These are phyloP conservation scores for Aspergillus ruber DNA, from an alignment of 2,329 filamentous ascomycete species.

Conservation along the genomic window DNA sequence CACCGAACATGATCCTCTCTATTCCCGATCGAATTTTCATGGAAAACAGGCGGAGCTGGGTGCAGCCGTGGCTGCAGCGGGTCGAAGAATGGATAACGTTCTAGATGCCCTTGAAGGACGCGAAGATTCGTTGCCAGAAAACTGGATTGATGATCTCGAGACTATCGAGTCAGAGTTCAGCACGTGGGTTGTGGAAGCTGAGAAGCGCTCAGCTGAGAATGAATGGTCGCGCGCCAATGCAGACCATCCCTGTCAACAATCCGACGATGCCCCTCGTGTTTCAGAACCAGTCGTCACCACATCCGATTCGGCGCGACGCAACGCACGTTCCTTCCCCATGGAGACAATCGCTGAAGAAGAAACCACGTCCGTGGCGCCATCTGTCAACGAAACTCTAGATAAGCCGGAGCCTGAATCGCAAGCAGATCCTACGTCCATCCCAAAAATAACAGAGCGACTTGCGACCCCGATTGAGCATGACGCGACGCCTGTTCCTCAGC, in stretches of 20 bases:
- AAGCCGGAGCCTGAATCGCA: not conserved
- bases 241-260: not conserved
- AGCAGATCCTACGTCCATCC: not conserved
- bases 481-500: not conserved
- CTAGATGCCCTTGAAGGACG: conserved; percentile 79
- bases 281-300: not conserved
- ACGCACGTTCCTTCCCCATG: conserved; percentile 7
- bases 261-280: not conserved
- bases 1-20: conserved; percentile 18
- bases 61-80: conserved; percentile 62
- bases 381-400: not conserved
- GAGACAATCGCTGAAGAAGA: conserved; percentile 21
- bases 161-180: conserved; percentile 68
- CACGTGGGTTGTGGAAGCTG: conserved; percentile 73
- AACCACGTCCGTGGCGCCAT: conserved; percentile 2
- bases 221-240: conserved; percentile 40
- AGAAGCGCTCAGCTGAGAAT: conserved; percentile 63
- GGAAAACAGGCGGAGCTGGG: conserved; percentile 53
- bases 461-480: too few species aligned
- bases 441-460: too few species aligned
- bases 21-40: conserved; percentile 35
- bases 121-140: conserved; percentile 74
- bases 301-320: not conserved
- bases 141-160: conserved; percentile 85
- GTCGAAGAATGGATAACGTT: conserved; percentile 71